phyloP scores from a whole-genome alignment of 2,329 filamentous ascomycete genomes.

The Tolypocladium sp. region DNA sequence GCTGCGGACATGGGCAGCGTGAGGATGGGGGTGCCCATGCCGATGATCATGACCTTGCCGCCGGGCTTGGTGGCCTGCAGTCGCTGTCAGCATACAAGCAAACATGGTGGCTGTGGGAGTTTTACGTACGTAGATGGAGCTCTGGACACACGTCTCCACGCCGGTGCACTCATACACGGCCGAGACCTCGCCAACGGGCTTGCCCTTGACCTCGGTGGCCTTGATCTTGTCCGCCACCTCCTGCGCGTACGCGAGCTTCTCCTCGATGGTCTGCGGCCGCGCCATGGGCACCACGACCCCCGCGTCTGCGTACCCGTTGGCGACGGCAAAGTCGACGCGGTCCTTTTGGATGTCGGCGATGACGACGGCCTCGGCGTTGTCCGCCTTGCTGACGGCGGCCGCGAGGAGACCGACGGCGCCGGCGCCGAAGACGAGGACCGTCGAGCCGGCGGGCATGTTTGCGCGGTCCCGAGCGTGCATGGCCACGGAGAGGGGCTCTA shows the following conservation, averaged over 20 bases:
- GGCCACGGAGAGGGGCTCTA: conserved; percentile 51
- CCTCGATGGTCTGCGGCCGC: conserved; percentile 38
- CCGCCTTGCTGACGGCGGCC: conserved; percentile 45
- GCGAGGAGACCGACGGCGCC: conserved; percentile 52
- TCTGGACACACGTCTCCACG: conserved; percentile 67
- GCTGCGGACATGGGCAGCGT: conserved; percentile 61
- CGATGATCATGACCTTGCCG: conserved; percentile 61
- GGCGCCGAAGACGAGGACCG: conserved; percentile 48
- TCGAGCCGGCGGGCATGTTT: conserved; percentile 25
- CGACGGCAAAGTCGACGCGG: conserved; percentile 47
- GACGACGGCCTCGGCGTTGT: conserved; percentile 33
- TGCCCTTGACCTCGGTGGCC: conserved; percentile 22
- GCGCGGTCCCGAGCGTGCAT: conserved; percentile 46
- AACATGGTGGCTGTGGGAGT: background rate
- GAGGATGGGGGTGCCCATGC: conserved; percentile 64
- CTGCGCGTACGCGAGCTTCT: conserved; percentile 42
- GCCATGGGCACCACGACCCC: conserved; percentile 40
- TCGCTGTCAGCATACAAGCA: background rate
- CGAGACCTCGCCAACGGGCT: conserved; percentile 52
- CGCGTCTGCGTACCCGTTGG: conserved; percentile 46
- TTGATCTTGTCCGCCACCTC: conserved; percentile 36
- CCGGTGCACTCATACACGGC: conserved; percentile 73
- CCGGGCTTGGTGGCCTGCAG: conserved; percentile 52
- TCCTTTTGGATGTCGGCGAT: conserved; percentile 49
- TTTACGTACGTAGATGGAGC: conserved; percentile 56